phyloP scores from a whole-genome alignment of 768 basidiomycete species.

The Lenzites betulinus region DNA sequence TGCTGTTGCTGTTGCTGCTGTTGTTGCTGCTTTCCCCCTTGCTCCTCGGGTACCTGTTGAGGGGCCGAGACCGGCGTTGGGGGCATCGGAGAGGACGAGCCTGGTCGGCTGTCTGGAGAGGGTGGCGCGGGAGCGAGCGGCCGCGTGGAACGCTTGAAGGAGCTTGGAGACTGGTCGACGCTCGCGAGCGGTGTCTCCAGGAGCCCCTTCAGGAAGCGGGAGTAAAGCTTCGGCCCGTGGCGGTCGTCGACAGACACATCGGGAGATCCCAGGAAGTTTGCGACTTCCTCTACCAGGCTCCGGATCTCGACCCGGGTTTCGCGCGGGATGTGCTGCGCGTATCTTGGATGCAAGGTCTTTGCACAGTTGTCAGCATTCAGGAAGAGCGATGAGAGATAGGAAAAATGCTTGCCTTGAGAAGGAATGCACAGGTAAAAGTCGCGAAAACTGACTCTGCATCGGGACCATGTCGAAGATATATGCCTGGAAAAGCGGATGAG shows the following conservation, averaged over 20 bases:
- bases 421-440: conserved; percentile 80
- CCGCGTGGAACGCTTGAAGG: conserved; percentile 8
- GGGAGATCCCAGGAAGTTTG: conserved; percentile 66
- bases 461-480: conserved; percentile 70
- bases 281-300: conserved; percentile 60
- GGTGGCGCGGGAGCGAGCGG: background rate
- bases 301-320: conserved; percentile 66
- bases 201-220: conserved; percentile 74
- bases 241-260: conserved; percentile 79
- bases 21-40: background rate
- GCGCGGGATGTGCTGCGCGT: conserved; percentile 56
- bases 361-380: background rate
- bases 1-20: background rate
- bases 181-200: conserved; percentile 42
- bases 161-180: conserved; percentile 18
- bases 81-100: conserved; percentile 3
- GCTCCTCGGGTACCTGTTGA: background rate
- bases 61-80: conserved; percentile 1
- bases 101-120: conserved; percentile 4
- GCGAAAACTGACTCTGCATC: conserved; percentile 80
- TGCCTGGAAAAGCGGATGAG: conserved; percentile 37
- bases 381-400: no score
- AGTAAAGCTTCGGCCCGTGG: conserved; percentile 79
- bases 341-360: conserved; percentile 79
- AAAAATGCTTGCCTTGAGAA: conserved; percentile 63